Percentiles rank a stretch among this genome's conserved stretches.
Evolutionary conservation across 2,329 filamentous ascomycete genomes (phyloP).

Genomic region (Aspergillus proliferans): DNA sequence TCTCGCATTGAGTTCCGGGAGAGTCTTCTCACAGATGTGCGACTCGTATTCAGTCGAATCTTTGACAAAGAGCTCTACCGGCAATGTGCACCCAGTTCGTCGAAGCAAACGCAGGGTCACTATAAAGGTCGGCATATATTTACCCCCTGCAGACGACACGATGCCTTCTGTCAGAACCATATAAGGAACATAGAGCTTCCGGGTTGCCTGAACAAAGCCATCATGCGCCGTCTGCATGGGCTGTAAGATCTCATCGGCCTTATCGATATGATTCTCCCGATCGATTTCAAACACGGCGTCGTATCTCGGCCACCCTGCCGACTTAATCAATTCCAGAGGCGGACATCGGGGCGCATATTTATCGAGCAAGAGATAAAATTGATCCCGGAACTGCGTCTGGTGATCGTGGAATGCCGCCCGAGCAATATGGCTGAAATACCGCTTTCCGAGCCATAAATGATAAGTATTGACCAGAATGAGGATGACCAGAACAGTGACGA

Average conservation of each 20-base stretch:
- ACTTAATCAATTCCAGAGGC: conserved; percentile 4
- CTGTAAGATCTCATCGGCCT: conserved; percentile 20
- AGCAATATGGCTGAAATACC: background rate
- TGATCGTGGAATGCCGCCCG: conserved; percentile 1
- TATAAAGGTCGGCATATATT: conserved; percentile 42
- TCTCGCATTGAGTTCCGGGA: conserved; percentile 30
- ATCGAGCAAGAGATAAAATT: conserved; percentile 12
- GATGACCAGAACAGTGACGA: background rate
- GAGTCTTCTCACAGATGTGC: conserved; percentile 28
- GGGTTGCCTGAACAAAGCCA: conserved; percentile 28
- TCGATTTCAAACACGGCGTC: conserved; percentile 10
- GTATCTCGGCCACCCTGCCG: conserved; percentile 9
- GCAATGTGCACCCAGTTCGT: conserved; percentile 41
- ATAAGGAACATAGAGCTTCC: conserved; percentile 17
- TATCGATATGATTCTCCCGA: conserved; percentile 21
- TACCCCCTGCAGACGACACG: conserved; percentile 42
- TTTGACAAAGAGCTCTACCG: conserved; percentile 37
- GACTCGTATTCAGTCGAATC: conserved; percentile 28
- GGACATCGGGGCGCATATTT: conserved; percentile 13
- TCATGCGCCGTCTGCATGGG: conserved; percentile 27
- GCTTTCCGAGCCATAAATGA: conserved; percentile 4
- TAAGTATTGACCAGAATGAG: conserved; percentile 5
- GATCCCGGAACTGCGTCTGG: conserved; percentile 13
- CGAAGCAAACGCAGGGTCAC: conserved; percentile 45
- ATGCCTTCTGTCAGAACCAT: conserved; percentile 36